A percentile compares a stretch with the other conserved stretches of the same genome.
Conservation (phyloP, 495 filamentous ascomycete species). For the Penicillium egyptiacum region DNA sequence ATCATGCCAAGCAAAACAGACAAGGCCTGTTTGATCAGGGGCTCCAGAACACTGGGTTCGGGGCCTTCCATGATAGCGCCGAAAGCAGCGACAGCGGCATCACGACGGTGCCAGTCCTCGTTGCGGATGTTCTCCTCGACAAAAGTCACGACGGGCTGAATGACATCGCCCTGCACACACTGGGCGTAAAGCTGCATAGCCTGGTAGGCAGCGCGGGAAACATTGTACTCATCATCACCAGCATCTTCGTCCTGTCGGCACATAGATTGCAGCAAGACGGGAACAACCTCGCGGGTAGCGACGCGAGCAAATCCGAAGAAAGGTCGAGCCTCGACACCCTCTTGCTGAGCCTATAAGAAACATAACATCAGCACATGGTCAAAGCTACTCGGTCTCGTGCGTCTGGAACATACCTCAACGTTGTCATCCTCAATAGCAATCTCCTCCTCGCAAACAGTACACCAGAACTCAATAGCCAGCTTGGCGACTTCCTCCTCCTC, state of each 20-base stretch:
- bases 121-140: constrained; percentile 87
- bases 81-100: constrained; percentile 97
- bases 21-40: constrained; percentile 91
- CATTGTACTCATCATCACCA: constrained; percentile 92
- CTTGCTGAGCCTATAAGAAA: constrained; percentile 54
- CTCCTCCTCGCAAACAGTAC: constrained; percentile 98
- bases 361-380: constrained; percentile 7
- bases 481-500: constrained; percentile 97
- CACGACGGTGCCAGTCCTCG: constrained; percentile 89
- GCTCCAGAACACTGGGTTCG: constrained; percentile 81
- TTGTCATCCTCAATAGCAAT: constrained; percentile 98
- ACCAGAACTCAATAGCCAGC: constrained; percentile 98
- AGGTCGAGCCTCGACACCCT: constrained; percentile 74
- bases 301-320: constrained; percentile 91
- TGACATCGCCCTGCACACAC: constrained; percentile 77
- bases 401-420: constrained; percentile 58
- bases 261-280: constrained; percentile 82
- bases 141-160: constrained; percentile 79
- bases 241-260: constrained; percentile 98
- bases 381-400: not conserved
- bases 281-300: constrained; percentile 87
- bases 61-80: constrained; percentile 99
- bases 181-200: constrained; percentile 94
- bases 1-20: constrained; percentile 92
- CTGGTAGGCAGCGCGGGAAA: constrained; percentile 93